Conservation (phyloP, 345 rosid species). For the Cardamine occulta region DNA sequence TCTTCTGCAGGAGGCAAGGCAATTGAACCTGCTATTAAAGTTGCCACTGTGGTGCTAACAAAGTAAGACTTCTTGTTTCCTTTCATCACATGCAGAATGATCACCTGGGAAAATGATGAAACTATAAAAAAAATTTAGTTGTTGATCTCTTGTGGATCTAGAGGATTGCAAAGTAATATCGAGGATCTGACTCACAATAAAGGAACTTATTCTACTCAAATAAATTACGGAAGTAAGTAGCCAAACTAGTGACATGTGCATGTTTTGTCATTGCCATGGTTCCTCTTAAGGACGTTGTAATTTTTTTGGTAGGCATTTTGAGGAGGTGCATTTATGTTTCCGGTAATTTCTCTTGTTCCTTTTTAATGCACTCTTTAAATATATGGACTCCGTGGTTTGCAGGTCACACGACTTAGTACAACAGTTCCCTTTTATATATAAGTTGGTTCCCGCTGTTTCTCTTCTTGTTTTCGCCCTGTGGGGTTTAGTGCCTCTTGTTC, state of each 20-base stretch:
- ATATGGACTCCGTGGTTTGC: constrained; percentile 37
- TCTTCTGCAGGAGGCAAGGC: constrained; percentile 50
- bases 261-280: constrained; percentile 24
- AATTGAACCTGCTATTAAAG: constrained; percentile 56
- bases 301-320: background rate
- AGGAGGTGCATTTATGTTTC: constrained; percentile 12
- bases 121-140: background rate
- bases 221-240: background rate
- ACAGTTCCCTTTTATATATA: constrained; percentile 55
- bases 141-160: constrained; percentile 17
- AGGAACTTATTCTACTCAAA: constrained; percentile 19
- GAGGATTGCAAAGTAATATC: constrained; percentile 12
- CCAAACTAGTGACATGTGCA: background rate
- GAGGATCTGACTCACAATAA: background rate
- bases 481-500: constrained; percentile 72
- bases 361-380: constrained; percentile 16
- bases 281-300: background rate
- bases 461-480: constrained; percentile 67
- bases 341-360: constrained; percentile 18
- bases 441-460: constrained; percentile 63
- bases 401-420: constrained; percentile 61
- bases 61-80: constrained; percentile 50
- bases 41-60: constrained; percentile 53
- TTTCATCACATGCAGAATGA: constrained; percentile 29
- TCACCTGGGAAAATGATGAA: constrained; percentile 11